A percentile compares a stretch with the other conserved stretches of the same genome.
These are phyloP conservation scores for Trametopsis cervina DNA, from an alignment of 768 basidiomycete genomes.

Conservation along the genomic window DNA sequence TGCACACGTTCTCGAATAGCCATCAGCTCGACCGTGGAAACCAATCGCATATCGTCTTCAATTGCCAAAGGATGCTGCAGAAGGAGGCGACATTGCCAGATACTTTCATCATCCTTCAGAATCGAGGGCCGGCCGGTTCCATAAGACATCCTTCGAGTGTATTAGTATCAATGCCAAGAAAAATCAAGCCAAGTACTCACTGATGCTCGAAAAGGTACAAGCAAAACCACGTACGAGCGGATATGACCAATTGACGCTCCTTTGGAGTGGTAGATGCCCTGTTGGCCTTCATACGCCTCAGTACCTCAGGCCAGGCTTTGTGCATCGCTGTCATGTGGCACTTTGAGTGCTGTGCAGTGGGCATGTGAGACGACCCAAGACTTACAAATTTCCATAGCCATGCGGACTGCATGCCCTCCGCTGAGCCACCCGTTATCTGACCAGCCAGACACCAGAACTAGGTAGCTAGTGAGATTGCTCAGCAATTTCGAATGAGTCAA, in stretches of 20 bases:
- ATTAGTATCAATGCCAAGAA: slow-evolving; percentile 11
- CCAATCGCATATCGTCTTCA: slow-evolving; percentile 90
- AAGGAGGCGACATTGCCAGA: slow-evolving; percentile 71
- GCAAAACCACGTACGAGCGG: slow-evolving; percentile 88
- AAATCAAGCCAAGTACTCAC: slow-evolving; percentile 37
- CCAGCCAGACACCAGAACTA: slow-evolving; percentile 90
- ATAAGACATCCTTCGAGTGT: slow-evolving; percentile 70
- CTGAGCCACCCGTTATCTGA: slow-evolving; percentile 95
- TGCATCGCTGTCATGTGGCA: slow-evolving; percentile 60
- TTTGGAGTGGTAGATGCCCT: slow-evolving; percentile 48
- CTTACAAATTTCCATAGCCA: slow-evolving; percentile 92
- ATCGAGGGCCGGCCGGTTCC: slow-evolving; percentile 93
- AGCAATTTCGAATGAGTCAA: neutral
- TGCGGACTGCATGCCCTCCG: slow-evolving; percentile 92
- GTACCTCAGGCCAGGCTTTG: slow-evolving; percentile 81
- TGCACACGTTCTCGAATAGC: slow-evolving; percentile 82
- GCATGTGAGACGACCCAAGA: neutral
- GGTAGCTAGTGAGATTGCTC: slow-evolving; percentile 2
- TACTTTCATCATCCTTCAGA: slow-evolving; percentile 88
- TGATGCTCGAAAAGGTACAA: slow-evolving; percentile 93
- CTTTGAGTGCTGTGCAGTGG: neutral
- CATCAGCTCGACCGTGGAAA: slow-evolving; percentile 92
- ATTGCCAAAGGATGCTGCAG: slow-evolving; percentile 84
- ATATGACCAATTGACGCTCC: slow-evolving; percentile 76
- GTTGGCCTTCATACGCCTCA: slow-evolving; percentile 68